A percentile compares a stretch with the other conserved stretches of the same genome.
phyloP scores from a whole-genome alignment of 2,329 filamentous ascomycete genomes.

The Microsporum canis region DNA sequence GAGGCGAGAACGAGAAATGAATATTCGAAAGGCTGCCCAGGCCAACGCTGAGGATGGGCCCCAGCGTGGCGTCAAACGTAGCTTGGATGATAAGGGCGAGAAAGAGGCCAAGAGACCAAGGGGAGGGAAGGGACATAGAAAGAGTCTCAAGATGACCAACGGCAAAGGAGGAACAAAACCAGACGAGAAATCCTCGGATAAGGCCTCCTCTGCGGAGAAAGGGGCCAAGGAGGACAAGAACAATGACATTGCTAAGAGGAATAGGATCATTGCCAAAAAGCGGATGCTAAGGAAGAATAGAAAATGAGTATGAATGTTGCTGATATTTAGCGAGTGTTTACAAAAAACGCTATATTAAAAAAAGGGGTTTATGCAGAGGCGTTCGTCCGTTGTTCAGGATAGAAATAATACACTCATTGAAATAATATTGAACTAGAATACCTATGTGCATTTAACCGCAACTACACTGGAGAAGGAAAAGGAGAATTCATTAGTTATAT shows the following conservation, averaged over 20 bases:
- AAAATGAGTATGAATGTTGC: conserved; percentile 29
- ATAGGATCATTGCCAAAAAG: conserved; percentile 78
- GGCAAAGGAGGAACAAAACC: conserved; percentile 12
- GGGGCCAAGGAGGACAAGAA: conserved; percentile 28
- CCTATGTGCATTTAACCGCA: background rate
- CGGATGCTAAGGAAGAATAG: conserved; percentile 57
- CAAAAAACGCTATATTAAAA: background rate
- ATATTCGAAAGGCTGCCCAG: conserved; percentile 31
- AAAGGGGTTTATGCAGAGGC: background rate
- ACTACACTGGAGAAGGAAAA: background rate
- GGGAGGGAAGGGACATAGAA: conserved; percentile 10
- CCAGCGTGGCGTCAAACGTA: background rate
- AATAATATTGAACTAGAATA: background rate
- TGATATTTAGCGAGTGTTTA: background rate
- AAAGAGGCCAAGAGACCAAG: conserved; percentile 21
- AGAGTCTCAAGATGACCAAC: conserved; percentile 6
- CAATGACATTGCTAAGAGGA: conserved; percentile 50
- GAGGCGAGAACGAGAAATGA: conserved; percentile 53
- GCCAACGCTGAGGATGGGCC: background rate
- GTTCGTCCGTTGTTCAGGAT: background rate
- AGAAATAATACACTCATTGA: background rate
- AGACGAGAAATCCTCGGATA: conserved; percentile 2
- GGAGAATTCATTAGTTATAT: background rate
- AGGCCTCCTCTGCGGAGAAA: conserved; percentile 13
- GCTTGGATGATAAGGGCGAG: conserved; percentile 17